Conservation (phyloP, 2,329 filamentous ascomycete genomes). For the Rhinocladiella similis region DNA sequence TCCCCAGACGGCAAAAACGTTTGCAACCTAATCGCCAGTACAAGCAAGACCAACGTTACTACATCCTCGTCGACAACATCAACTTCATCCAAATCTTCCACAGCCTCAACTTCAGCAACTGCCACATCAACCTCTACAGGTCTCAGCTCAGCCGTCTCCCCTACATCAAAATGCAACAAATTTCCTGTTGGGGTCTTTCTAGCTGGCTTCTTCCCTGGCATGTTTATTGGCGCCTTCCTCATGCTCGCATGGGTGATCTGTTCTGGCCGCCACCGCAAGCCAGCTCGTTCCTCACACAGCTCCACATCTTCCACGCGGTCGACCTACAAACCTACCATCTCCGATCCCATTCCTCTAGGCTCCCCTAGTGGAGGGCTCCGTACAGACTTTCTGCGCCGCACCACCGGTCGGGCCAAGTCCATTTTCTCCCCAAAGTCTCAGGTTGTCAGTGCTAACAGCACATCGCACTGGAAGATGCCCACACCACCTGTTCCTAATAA, state of each 20-base stretch:
- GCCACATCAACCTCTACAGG: conserved; percentile 21
- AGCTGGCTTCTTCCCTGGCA: conserved; percentile 49
- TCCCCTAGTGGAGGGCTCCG: conserved; percentile 35
- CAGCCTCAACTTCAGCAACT: conserved; percentile 23
- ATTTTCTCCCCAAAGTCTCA: conserved; percentile 27
- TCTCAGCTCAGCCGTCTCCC: conserved; percentile 26
- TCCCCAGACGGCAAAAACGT: conserved; percentile 5
- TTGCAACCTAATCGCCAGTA: conserved; percentile 21
- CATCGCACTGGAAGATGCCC: conserved; percentile 29
- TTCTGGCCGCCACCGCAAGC: conserved; percentile 33
- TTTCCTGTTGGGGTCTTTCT: conserved; percentile 44
- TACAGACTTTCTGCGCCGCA: conserved; percentile 42
- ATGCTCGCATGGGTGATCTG: conserved; percentile 52
- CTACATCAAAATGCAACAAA: conserved; percentile 35
- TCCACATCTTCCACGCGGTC: conserved; percentile 16
- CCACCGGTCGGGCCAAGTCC: conserved; percentile 32
- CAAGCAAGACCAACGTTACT: conserved; percentile 24
- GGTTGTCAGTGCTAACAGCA: background rate
- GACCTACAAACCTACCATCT: conserved; percentile 27
- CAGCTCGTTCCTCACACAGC: conserved; percentile 4
- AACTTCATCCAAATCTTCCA: conserved; percentile 22
- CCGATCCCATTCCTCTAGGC: conserved; percentile 23
- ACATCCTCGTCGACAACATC: conserved; percentile 16
- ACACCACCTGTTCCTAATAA: conserved; percentile 27
- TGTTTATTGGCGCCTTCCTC: conserved; percentile 49